These are phyloP conservation scores for Saxispiralis lemnorum DNA, from an alignment of 495 filamentous ascomycete species.

Conservation along the genomic window DNA sequence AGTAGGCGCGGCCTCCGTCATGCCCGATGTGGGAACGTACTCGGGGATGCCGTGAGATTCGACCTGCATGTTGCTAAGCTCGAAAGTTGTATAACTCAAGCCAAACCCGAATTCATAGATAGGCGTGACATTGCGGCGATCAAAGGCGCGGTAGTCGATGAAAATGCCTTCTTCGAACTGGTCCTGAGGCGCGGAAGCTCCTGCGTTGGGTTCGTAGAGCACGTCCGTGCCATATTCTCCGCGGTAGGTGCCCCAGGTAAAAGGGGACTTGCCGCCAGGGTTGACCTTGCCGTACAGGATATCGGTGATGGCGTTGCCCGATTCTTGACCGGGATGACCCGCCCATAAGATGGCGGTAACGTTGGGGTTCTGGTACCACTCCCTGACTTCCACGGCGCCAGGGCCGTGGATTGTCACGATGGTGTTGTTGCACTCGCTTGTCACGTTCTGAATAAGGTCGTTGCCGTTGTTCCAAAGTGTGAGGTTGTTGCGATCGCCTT, in stretches of 20 bases:
- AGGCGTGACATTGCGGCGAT: slow-evolving; percentile 54
- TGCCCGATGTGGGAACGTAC: slow-evolving; percentile 52
- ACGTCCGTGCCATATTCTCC: slow-evolving; percentile 61
- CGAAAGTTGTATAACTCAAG: slow-evolving; percentile 73
- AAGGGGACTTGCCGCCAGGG: slow-evolving; percentile 69
- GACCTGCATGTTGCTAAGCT: slow-evolving; percentile 58
- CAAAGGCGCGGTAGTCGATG: slow-evolving; percentile 87
- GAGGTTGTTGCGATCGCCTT: slow-evolving; percentile 82
- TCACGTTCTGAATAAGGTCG: slow-evolving; percentile 56
- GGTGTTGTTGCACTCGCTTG: slow-evolving; percentile 68
- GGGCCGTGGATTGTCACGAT: slow-evolving; percentile 81
- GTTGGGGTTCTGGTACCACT: slow-evolving; percentile 72
- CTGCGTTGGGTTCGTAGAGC: slow-evolving; percentile 58
- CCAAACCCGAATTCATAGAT: slow-evolving; percentile 88
- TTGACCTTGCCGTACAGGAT: slow-evolving; percentile 81
- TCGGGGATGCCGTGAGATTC: slow-evolving; percentile 31
- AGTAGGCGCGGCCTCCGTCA: slow-evolving; percentile 46
- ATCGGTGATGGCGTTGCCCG: slow-evolving; percentile 76
- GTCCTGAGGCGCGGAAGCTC: slow-evolving; percentile 50
- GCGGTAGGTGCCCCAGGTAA: slow-evolving; percentile 64
- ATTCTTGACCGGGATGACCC: slow-evolving; percentile 81
- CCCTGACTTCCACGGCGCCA: slow-evolving; percentile 59
- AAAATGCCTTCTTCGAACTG: slow-evolving; percentile 75
- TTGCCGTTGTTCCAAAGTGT: slow-evolving; percentile 79
- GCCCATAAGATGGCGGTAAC: slow-evolving; percentile 90